Conservation (phyloP, 2,329 filamentous ascomycete genomes). For the Amylocarpus encephaloides region DNA sequence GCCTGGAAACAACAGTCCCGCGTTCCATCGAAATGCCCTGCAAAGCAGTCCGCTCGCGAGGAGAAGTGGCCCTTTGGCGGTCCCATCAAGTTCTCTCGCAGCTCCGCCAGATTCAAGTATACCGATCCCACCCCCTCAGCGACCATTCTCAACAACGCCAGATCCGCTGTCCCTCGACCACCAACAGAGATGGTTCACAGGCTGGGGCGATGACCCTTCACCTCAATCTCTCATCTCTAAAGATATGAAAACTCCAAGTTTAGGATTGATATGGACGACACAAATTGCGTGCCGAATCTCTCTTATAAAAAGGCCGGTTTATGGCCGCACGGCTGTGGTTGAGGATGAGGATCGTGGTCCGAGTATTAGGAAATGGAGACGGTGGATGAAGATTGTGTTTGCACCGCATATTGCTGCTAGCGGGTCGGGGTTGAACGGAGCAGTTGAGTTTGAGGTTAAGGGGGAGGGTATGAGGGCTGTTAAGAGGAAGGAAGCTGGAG, state of each 20-base stretch:
- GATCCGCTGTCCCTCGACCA: slow-evolving; percentile 71
- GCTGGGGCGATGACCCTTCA: slow-evolving; percentile 72
- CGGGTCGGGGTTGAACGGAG: slow-evolving; percentile 42
- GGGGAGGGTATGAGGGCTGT: slow-evolving; percentile 51
- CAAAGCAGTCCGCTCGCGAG: slow-evolving; percentile 26
- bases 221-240: slow-evolving; percentile 31
- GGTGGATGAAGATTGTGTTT: slow-evolving; percentile 87
- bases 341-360: slow-evolving; percentile 39
- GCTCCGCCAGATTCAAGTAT: slow-evolving; percentile 23
- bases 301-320: slow-evolving; percentile 63
- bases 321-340: slow-evolving; percentile 32
- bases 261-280: slow-evolving; percentile 87
- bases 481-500: slow-evolving; percentile 9
- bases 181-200: slow-evolving; percentile 91
- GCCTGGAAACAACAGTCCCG: slow-evolving; percentile 12
- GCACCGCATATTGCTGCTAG: slow-evolving; percentile 63
- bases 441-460: slow-evolving; percentile 69
- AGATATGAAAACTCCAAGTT: slow-evolving; percentile 70
- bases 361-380: slow-evolving; percentile 54
- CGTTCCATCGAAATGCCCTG: slow-evolving; percentile 9
- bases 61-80: slow-evolving; percentile 6
- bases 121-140: slow-evolving; percentile 2
- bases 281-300: slow-evolving; percentile 80
- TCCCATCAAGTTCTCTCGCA: slow-evolving; percentile 24
- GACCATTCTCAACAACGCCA: slow-evolving; percentile 27